Evolutionary conservation across 768 basidiomycete species (phyloP), one percentile per base, ranked within the genome.

Genomic region (Bullera alba): DNA sequence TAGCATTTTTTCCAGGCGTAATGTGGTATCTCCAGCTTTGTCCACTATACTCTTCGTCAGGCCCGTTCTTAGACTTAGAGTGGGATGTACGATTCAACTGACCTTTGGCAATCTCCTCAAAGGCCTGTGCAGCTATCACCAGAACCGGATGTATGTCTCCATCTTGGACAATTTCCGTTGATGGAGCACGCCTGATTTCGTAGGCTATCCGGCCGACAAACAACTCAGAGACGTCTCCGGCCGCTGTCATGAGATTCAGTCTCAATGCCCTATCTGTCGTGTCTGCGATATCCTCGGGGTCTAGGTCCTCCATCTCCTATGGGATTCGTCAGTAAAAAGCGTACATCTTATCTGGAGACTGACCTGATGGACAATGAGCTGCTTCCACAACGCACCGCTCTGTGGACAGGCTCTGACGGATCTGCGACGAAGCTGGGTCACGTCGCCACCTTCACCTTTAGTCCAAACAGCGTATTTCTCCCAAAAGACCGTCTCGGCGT

Each of bases 1-100:
- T 16, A 92, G 76, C 66, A 83, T 88, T 60, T 85, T 90, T 69
- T 99, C 92, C 26, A 96, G 73, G 41, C 85, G 80, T 42, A 87
- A 75, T 37, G 81, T 80, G 2, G 83, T 76, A 71, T 96, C 93
- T 2, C 89, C 88, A 2, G 75, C 67, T 53, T 79, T 78, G 0
- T 80, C 80, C 26, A 79, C 84, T 86, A 53, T 21, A 30, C 43
- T n/a, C n/a, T n/a, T n/a, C n/a, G n/a, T n/a, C n/a, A n/a, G n/a
- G n/a, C n/a, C n/a, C n/a, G n/a, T n/a, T n/a, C n/a, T n/a, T n/a
- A n/a, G 37, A 21, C 12, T 39, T 10, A 39, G 12, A 10, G 10
- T 39, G 19, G 10, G 12, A 39, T 21, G 7, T 39, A 21, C 12
- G 37, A 21, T 14, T 34, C 32, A 34, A 51, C 63, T 53, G 25